Percentiles rank a stretch among this genome's conserved stretches.
phyloP scores from a whole-genome alignment of 345 rosid species.

The Corymbia maculata region DNA sequence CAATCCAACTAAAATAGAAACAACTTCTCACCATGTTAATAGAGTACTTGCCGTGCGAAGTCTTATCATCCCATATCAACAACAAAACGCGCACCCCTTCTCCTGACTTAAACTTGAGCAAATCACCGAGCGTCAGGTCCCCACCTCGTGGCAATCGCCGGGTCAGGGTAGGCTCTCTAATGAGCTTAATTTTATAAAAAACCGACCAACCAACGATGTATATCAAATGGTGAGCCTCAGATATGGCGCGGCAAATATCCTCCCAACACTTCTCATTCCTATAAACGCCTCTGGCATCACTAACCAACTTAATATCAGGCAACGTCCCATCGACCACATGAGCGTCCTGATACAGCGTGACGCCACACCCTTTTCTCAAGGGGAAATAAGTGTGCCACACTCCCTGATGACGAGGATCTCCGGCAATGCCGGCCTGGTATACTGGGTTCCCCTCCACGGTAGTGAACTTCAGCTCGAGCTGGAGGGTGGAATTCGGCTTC shows the following conservation, averaged over 20 bases:
- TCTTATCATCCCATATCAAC: conserved; percentile 90
- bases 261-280: conserved; percentile 72
- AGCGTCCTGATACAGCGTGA: conserved; percentile 86
- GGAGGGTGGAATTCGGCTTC: conserved; percentile 45
- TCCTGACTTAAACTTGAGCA: conserved; percentile 83
- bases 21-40: conserved; percentile 28
- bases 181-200: conserved; percentile 61
- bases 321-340: conserved; percentile 38
- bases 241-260: conserved; percentile 75
- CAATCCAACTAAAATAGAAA: background rate
- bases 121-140: conserved; percentile 69
- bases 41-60: conserved; percentile 66
- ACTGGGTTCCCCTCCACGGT: conserved; percentile 24
- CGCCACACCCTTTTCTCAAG: conserved; percentile 50
- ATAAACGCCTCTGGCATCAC: conserved; percentile 34
- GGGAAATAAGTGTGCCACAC: conserved; percentile 73
- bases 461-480: conserved; percentile 54
- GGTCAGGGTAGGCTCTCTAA: conserved; percentile 69
- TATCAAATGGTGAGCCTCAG: conserved; percentile 92
- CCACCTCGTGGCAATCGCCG: conserved; percentile 63
- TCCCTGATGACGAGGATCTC: background rate
- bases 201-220: conserved; percentile 96
- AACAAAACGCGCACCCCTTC: conserved; percentile 89
- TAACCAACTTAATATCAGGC: conserved; percentile 25
- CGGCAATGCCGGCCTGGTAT: conserved; percentile 45